A percentile compares a stretch with the other conserved stretches of the same genome.
These are phyloP conservation scores for Beauveria scarabaeidicola DNA, from an alignment of 2,329 filamentous ascomycete species.

Conservation along the genomic window DNA sequence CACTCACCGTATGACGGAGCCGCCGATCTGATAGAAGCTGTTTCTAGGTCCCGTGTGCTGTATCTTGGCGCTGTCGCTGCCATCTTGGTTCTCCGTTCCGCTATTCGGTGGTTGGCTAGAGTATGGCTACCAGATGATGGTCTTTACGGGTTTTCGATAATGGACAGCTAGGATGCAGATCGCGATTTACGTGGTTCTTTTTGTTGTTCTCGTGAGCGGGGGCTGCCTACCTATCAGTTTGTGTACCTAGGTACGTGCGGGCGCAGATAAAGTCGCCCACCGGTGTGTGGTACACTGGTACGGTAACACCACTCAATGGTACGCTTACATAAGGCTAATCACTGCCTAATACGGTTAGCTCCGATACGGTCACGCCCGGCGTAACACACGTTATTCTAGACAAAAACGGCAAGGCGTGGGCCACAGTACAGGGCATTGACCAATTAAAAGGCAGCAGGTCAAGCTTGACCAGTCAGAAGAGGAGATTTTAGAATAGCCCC, in stretches of 20 bases:
- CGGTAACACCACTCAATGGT: too few species aligned
- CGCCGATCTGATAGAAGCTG: constrained; percentile 56
- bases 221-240: not conserved
- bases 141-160: not conserved
- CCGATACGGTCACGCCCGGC: too few species aligned
- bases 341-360: too few species aligned
- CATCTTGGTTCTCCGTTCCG: constrained; percentile 11
- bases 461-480: too few species aligned
- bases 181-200: not conserved
- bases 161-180: not conserved
- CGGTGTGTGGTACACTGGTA: too few species aligned
- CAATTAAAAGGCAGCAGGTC: too few species aligned
- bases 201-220: not conserved
- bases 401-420: too few species aligned
- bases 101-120: not conserved
- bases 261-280: too few species aligned
- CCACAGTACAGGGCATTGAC: too few species aligned
- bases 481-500: too few species aligned
- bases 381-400: too few species aligned
- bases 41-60: constrained; percentile 52
- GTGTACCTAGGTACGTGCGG: not conserved
- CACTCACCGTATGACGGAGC: constrained; percentile 59
- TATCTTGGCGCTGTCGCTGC: constrained; percentile 23
- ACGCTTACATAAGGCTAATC: too few species aligned
- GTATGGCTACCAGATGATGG: not conserved